Conservation (phyloP, 768 basidiomycete genomes). For the Naganishia kalamii region DNA sequence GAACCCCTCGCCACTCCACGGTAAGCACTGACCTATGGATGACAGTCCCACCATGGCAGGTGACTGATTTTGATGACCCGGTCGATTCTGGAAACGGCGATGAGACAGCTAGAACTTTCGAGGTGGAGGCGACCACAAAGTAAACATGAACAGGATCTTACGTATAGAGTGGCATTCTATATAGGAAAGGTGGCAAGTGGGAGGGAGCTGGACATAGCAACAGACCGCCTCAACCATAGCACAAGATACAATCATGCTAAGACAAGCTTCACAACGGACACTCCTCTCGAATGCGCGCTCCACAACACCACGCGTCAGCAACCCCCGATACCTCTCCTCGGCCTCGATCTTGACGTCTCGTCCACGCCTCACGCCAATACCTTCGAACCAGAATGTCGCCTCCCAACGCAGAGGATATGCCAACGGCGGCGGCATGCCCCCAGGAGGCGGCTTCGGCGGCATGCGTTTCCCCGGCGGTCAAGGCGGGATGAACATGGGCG, state of each 20-base stretch:
- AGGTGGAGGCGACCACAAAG: conserved; percentile 1
- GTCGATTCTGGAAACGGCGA: neutral
- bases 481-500: conserved; percentile 26
- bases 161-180: neutral
- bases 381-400: neutral
- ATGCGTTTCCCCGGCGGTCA: conserved; percentile 38
- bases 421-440: conserved; percentile 15
- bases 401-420: neutral
- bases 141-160: neutral
- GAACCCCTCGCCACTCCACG: no score
- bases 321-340: neutral
- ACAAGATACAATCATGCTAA: neutral
- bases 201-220: no score
- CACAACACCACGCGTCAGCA: neutral
- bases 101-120: conserved; percentile 5
- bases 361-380: no score
- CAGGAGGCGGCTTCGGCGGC: conserved; percentile 23
- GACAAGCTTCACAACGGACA: neutral
- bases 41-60: no score
- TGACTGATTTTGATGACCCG: neutral
- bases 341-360: neutral
- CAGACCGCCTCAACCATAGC: neutral
- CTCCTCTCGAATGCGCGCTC: neutral
- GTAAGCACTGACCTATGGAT: no score
- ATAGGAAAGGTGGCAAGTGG: no score